Evolutionary conservation across 768 basidiomycete species (phyloP).

Genomic region (Artomyces pyxidatus): DNA sequence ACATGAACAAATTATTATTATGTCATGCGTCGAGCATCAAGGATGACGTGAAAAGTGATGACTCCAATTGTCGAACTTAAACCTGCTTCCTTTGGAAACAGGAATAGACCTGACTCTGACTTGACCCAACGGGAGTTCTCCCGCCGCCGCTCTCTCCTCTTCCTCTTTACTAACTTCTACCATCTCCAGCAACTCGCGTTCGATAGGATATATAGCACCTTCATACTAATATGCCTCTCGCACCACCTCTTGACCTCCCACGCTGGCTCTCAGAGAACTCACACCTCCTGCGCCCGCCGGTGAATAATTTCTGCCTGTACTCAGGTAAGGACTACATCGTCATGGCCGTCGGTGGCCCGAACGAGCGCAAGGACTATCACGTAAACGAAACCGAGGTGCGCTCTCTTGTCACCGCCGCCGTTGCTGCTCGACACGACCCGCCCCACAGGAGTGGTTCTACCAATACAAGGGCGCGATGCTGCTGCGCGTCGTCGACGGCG

Average conservation of each 20-base stretch:
- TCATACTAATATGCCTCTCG: conserved; percentile 51
- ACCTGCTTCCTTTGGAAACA: too few relatives aligned
- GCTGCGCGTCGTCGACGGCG: conserved; percentile 76
- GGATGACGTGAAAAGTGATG: too few relatives aligned
- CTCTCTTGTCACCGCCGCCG: neutral
- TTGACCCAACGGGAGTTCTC: too few relatives aligned
- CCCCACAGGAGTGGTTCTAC: conserved; percentile 88
- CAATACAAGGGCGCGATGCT: conserved; percentile 94
- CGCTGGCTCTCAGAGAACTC: conserved; percentile 82
- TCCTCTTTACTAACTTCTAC: too few relatives aligned
- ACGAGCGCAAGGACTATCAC: conserved; percentile 91
- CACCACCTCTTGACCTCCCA: conserved; percentile 80
- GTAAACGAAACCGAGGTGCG: conserved; percentile 88
- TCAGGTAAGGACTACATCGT: conserved; percentile 80
- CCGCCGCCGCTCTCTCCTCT: too few relatives aligned
- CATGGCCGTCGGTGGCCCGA: conserved; percentile 97
- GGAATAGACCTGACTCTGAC: too few relatives aligned
- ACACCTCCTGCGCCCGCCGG: conserved; percentile 79
- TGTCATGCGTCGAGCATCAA: too few relatives aligned
- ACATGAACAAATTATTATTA: too few relatives aligned
- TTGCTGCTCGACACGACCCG: neutral
- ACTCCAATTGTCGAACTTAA: too few relatives aligned
- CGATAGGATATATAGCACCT: too few relatives aligned
- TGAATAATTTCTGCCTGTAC: conserved; percentile 86
- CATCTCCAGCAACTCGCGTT: too few relatives aligned